Evolutionary conservation across 2,329 filamentous ascomycete genomes (phyloP).

Genomic region (Colletotrichum orbiculare): DNA sequence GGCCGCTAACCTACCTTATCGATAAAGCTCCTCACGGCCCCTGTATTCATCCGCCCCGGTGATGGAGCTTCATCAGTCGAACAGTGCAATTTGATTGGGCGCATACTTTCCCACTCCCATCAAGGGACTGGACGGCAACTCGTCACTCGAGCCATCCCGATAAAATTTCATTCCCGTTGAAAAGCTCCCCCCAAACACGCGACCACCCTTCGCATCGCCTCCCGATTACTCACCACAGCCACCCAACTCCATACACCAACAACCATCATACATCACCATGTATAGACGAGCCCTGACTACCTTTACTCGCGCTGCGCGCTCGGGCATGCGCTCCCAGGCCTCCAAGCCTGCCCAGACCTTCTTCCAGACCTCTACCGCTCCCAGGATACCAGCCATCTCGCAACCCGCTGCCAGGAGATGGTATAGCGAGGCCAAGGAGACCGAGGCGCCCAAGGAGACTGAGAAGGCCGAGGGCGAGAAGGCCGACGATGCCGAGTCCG

Average conservation of each 20-base stretch:
- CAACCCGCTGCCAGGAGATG: constrained; percentile 53
- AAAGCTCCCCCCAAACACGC: constrained; percentile 30
- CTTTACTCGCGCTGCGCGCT: constrained; percentile 58
- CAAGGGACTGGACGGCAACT: constrained; percentile 29
- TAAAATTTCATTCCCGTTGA: constrained; percentile 37
- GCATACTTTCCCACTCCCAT: constrained; percentile 19
- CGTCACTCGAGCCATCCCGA: constrained; percentile 36
- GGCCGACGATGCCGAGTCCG: constrained; percentile 49
- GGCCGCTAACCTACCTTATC: constrained; percentile 27
- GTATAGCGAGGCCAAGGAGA: constrained; percentile 61
- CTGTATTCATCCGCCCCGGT: constrained; percentile 32
- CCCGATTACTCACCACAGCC: not conserved
- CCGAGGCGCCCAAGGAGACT: constrained; percentile 42
- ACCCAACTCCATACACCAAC: not conserved
- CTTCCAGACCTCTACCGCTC: constrained; percentile 50
- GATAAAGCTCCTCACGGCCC: constrained; percentile 32
- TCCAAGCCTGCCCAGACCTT: constrained; percentile 51
- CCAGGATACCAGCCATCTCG: constrained; percentile 48
- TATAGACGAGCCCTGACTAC: constrained; percentile 57
- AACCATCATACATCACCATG: constrained; percentile 47
- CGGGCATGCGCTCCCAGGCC: constrained; percentile 49
- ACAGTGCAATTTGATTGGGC: constrained; percentile 26
- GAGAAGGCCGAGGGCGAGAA: constrained; percentile 39
- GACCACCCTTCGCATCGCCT: constrained; percentile 24
- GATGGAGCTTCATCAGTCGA: constrained; percentile 19